Evolutionary conservation across 2,329 filamentous ascomycete species (phyloP), one percentile per base, ranked within the genome.

Genomic region (Trichophyton simii): DNA sequence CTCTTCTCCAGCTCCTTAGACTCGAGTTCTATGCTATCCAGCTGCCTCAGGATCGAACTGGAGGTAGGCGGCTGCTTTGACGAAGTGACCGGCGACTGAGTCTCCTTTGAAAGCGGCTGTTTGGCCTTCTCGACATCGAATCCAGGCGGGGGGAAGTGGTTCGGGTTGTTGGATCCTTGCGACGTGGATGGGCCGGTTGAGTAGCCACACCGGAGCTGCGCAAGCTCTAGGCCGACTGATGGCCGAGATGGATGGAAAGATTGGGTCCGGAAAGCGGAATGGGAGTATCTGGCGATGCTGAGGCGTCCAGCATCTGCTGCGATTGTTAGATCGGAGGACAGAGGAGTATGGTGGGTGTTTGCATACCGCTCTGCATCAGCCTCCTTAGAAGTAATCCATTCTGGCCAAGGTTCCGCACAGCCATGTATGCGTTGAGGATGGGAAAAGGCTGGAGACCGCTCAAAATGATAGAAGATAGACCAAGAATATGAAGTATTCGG

Each of bases 41-140:
- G 13, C 15, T 13, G 8, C 5, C 52, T 55, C 15, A 28, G 18
- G 6, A 55, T 25, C 13, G 52, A 28, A 20, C 67, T 67, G 11
- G 76, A 71, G 6, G 75, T 77, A 2, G 77, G 72, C 34, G 71
- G 69, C 34, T 41, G 1, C 61, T 71, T 72, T 48, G 64, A 60
- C 41, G 64, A 61, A 41, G 66, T 25, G 8, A 8, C 22, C 3
- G 20, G 15, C 15, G 55, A 11, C 41, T 41, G 22, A 13, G 41
- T 5, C 22, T 38, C 57, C 42, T 63, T 64, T 18, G 77, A 68
- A 57, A 94, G 78, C 11, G 91, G 88, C 72, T 91, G 92, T 82
- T 91, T 92, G 67, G 91, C 91, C 77, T 90, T 81, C 70, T 92
- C 86, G n/a, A 88, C 80, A 72, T 94, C 91, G 79, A 96, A 96